Percentiles rank a stretch among this genome's conserved stretches.
Evolutionary conservation across 495 filamentous ascomycete species (phyloP).

Genomic region (Podospora bellae-mahoneyi): DNA sequence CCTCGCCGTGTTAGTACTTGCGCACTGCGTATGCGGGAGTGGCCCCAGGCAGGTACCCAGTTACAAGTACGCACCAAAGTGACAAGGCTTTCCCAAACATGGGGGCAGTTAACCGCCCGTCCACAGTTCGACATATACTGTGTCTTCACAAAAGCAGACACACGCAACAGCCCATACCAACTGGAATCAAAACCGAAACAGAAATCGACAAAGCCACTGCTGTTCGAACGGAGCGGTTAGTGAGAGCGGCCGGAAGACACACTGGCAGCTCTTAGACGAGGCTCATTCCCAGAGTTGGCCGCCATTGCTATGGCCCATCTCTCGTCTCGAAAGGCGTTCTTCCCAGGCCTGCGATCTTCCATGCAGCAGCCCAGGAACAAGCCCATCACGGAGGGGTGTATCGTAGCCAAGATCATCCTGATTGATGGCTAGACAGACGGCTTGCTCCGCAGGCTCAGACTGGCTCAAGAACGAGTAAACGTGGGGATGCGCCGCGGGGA

Average conservation of each 20-base stretch:
- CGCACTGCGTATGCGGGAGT: slow-evolving; percentile 6
- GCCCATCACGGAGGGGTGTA: neutral
- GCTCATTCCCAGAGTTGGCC: slow-evolving; percentile 2
- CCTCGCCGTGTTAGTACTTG: neutral
- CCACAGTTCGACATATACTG: slow-evolving; percentile 3
- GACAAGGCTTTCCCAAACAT: neutral
- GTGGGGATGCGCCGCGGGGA: slow-evolving; percentile 1
- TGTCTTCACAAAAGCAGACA: slow-evolving; percentile 2
- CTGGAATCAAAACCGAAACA: neutral
- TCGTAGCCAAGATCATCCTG: neutral
- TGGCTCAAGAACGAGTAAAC: slow-evolving; percentile 7
- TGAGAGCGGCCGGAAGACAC: neutral
- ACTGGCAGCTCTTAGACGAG: slow-evolving; percentile 1
- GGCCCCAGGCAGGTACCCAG: neutral
- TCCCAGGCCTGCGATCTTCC: neutral
- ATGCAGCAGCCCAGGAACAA: neutral
- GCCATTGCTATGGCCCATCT: slow-evolving; percentile 2
- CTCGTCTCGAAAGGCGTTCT: slow-evolving; percentile 5
- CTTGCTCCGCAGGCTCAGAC: neutral
- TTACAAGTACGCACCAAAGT: slow-evolving; percentile 7
- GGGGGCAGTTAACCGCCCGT: slow-evolving; percentile 6
- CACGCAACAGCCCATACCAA: neutral
- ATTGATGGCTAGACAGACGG: neutral
- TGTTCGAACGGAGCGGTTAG: slow-evolving; percentile 2
- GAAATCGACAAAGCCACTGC: slow-evolving; percentile 5